Base-by-base conservation (phyloP, 2,329 filamentous ascomycete genomes). In the Penicillium sp. region DNA sequence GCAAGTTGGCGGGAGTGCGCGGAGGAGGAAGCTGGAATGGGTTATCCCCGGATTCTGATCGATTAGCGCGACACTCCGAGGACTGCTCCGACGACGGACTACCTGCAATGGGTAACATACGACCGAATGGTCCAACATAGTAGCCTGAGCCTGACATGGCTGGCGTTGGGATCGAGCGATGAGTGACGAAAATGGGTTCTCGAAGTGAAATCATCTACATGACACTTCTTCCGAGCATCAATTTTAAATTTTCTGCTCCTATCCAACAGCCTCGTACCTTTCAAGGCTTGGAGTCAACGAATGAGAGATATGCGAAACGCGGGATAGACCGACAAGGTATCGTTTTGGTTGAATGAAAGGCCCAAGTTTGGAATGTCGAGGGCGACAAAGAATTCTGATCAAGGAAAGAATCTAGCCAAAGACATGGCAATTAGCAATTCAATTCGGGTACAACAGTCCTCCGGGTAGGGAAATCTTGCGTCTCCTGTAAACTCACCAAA, bases 21-120 rank as follows among this genome's bases (percentile, higher is more conserved):
- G 76, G 76, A 35, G 74, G 76, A 57, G 76, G 76, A 55, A 79
- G 76, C 59, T 76, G 74, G 63, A 77, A 79, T 52, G 72, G 74
- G 57, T 61, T 69, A 54, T 69, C 68, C 66, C 63, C 71, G 48
- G 68, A 49, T 53, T 69, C 71, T 72, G 68, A 69, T 49, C 63
- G 66, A 61, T 75, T 75, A 69, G 73, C 70, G 65, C 66, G 49
- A 62, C 49, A 62, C 45, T 69, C 67, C 60, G 69, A 59, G 50
- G 68, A 63, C 51, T 66, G 69, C 62, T 71, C 69, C 47, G 69
- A 59, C 49, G 66, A 63, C 49, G 57, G 59, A 55, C 63, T 58
- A 60, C 73, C 69, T 60, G 56, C 66, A 50, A 63, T 60, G 63
- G 74, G 71, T 64, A 76, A 73, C 67, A 71, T 76, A 71, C 73